A percentile compares a stretch with the other conserved stretches of the same genome.
Conservation (phyloP, 2,329 filamentous ascomycete genomes). For the Lasiodiplodia sp. region DNA sequence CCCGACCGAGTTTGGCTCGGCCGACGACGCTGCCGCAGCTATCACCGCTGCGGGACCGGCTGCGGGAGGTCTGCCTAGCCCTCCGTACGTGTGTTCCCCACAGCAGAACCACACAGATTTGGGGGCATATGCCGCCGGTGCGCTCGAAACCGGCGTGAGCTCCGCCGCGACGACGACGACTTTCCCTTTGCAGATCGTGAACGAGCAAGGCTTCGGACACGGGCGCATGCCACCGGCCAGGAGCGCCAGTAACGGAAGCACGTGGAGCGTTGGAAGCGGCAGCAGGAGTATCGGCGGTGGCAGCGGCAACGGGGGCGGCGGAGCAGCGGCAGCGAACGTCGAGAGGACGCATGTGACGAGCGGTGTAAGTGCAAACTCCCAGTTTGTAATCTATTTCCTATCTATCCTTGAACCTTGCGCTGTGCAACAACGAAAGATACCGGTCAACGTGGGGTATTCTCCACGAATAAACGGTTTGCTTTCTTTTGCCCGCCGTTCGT, state of each 20-base stretch:
- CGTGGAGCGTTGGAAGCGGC: conserved; percentile 13
- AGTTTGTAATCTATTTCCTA: neutral
- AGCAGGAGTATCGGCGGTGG: neutral
- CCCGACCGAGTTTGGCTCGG: conserved; percentile 49
- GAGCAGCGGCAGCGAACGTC: conserved; percentile 3
- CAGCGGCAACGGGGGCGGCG: neutral
- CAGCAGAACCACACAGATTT: conserved; percentile 38
- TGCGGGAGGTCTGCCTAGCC: conserved; percentile 9
- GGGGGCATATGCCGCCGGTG: conserved; percentile 29
- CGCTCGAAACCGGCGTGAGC: neutral
- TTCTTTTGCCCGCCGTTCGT: neutral
- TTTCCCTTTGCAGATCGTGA: conserved; percentile 26
- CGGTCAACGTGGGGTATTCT: neutral
- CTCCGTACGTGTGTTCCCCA: conserved; percentile 45
- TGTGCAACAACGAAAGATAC: neutral
- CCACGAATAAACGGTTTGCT: neutral
- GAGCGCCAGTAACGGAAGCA: conserved; percentile 29
- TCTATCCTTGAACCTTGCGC: neutral
- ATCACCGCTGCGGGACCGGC: conserved; percentile 30
- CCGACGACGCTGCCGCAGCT: conserved; percentile 42
- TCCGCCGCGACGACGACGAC: neutral
- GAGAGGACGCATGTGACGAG: conserved; percentile 49
- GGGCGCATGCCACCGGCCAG: conserved; percentile 33
- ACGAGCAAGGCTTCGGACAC: conserved; percentile 9
- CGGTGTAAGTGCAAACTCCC: conserved; percentile 40